phyloP scores from a whole-genome alignment of 129 eudicot species.

The Calendula officinalis region DNA sequence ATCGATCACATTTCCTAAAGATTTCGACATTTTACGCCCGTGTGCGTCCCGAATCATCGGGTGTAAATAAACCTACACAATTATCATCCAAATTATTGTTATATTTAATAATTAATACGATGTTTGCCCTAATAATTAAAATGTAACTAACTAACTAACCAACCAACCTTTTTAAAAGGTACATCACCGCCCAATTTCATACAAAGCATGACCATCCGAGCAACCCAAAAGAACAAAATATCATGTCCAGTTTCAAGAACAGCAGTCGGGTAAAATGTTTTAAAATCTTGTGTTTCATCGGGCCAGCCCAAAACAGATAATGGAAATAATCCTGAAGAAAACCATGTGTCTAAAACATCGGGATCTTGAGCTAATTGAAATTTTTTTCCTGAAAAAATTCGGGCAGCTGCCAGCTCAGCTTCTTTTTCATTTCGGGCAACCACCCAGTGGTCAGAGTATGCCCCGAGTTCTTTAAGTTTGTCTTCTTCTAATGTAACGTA shows the following conservation, averaged over 20 bases:
- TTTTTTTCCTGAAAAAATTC: conserved; percentile 58
- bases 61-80: conserved; percentile 74
- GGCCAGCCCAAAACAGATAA: conserved; percentile 92
- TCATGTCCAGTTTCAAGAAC: conserved; percentile 95
- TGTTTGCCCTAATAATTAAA: not conserved
- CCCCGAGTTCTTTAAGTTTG: conserved; percentile 72
- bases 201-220: conserved; percentile 92
- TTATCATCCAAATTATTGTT: not conserved
- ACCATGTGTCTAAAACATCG: conserved; percentile 88
- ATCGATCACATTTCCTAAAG: conserved; percentile 91
- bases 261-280: conserved; percentile 73
- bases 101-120: not conserved
- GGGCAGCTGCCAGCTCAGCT: conserved; percentile 56
- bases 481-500: conserved; percentile 74
- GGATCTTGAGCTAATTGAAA: conserved; percentile 81
- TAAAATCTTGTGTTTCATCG: conserved; percentile 71
- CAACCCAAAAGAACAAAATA: conserved; percentile 91
- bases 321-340: conserved; percentile 80
- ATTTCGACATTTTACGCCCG: conserved; percentile 98
- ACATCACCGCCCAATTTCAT: conserved; percentile 85
- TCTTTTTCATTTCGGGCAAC: conserved; percentile 79
- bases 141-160: conserved; percentile 40
- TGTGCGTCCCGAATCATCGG: conserved; percentile 99
- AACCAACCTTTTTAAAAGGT: conserved; percentile 71
- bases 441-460: conserved; percentile 72